Evolutionary conservation across 495 filamentous ascomycete genomes (phyloP).

Genomic region (Penicillium bovifimosum): DNA sequence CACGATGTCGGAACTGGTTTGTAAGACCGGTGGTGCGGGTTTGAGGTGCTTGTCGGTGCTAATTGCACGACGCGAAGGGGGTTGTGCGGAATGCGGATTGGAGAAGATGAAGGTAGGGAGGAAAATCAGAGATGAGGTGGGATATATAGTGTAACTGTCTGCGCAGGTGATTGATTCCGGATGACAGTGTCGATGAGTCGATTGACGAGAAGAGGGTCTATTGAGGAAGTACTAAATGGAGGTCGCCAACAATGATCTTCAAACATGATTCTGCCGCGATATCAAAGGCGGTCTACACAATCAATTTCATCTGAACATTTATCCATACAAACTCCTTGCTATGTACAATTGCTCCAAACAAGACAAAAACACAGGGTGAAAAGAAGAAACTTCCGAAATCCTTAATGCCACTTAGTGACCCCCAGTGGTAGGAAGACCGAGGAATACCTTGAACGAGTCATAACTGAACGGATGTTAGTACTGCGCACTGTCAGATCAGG

Average conservation of each 20-base stretch:
- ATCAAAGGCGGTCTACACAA: constrained; percentile 17
- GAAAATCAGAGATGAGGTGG: not conserved
- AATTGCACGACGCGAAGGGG: constrained; percentile 5
- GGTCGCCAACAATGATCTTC: constrained; percentile 1
- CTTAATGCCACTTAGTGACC: constrained; percentile 39
- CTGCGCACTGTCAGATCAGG: not conserved
- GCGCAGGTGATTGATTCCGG: not conserved
- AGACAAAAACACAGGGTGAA: not conserved
- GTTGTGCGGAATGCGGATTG: not conserved
- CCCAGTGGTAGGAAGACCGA: constrained; percentile 63
- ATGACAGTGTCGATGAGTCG: not conserved
- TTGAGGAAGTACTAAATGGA: not conserved
- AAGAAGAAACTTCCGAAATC: not conserved
- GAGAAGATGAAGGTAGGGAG: not conserved
- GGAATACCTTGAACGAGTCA: constrained; percentile 70
- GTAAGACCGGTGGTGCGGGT: not conserved
- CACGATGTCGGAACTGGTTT: not conserved
- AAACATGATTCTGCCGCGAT: constrained; percentile 25
- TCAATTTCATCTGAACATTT: not conserved
- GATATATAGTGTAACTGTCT: not conserved
- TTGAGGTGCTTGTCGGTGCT: not conserved
- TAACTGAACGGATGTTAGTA: constrained; percentile 37
- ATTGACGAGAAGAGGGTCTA: not conserved
- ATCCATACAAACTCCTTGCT: constrained; percentile 2
- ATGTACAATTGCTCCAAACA: not conserved